Conservation (phyloP, 2,329 filamentous ascomycete species). For the Acrocalymma vagum region DNA sequence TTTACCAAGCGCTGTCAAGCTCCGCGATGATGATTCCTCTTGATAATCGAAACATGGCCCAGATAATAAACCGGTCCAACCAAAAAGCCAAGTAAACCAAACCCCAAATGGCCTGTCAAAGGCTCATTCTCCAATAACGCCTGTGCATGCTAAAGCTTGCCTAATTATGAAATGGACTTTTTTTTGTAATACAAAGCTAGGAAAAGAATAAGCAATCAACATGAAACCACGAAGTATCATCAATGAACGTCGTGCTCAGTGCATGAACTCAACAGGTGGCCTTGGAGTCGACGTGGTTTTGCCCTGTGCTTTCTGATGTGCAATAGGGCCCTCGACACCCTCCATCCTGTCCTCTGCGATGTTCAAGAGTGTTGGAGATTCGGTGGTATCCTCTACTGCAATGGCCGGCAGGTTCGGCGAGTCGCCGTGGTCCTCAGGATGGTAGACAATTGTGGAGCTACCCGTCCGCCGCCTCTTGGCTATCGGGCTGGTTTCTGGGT, state of each 20-base stretch:
- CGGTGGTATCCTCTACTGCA: slow-evolving; percentile 68
- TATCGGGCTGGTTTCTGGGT: slow-evolving; percentile 24
- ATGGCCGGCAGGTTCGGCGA: slow-evolving; percentile 69
- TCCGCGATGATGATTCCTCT: background rate
- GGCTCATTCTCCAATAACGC: slow-evolving; percentile 28
- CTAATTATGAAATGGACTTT: slow-evolving; percentile 15
- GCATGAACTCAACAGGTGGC: slow-evolving; percentile 51
- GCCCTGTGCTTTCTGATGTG: slow-evolving; percentile 43
- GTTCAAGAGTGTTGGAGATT: slow-evolving; percentile 55
- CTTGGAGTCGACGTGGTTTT: slow-evolving; percentile 43
- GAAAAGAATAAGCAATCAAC: slow-evolving; percentile 14
- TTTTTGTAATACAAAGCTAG: slow-evolving; percentile 25
- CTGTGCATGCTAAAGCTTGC: slow-evolving; percentile 25
- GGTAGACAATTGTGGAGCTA: slow-evolving; percentile 69
- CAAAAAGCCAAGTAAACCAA: background rate
- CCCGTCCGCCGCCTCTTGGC: slow-evolving; percentile 50
- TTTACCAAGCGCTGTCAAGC: no score
- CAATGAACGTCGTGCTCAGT: no score
- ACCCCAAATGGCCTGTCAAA: background rate
- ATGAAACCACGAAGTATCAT: background rate
- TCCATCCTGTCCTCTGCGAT: slow-evolving; percentile 44
- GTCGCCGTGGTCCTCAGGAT: slow-evolving; percentile 69
- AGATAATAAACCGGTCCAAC: background rate
- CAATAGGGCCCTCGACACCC: slow-evolving; percentile 45
- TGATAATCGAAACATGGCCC: slow-evolving; percentile 2